A percentile compares a stretch with the other conserved stretches of the same genome.
Conservation (phyloP, 2,329 filamentous ascomycete species). For the Diaporthe longicolla region DNA sequence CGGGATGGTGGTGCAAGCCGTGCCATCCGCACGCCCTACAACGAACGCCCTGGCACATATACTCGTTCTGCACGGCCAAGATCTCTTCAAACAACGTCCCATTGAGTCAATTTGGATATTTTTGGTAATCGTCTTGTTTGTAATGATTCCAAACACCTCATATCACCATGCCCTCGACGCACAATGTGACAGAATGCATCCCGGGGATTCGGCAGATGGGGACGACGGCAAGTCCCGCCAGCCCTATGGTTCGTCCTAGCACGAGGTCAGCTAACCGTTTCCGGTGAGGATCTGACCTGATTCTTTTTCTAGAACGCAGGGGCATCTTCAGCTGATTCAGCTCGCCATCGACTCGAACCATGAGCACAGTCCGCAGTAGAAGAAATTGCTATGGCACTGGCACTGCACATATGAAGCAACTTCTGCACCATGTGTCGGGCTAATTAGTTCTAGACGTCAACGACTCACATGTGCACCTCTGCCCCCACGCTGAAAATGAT, state of each 20-base stretch:
- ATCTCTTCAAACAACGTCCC: not conserved
- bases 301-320: conserved; percentile 17
- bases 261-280: not conserved
- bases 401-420: not conserved
- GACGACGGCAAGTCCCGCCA: conserved; percentile 17
- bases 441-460: not conserved
- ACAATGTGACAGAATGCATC: not conserved
- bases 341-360: not conserved
- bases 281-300: not conserved
- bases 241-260: conserved; percentile 21
- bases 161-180: not conserved
- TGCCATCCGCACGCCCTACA: not conserved
- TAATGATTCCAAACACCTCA: not conserved
- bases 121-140: accelerated
- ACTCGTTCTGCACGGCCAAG: no score
- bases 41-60: not conserved
- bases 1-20: conserved; percentile 6
- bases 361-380: conserved; percentile 1
- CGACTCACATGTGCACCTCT: not conserved
- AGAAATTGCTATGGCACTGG: not conserved
- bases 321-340: not conserved
- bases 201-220: not conserved
- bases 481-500: not conserved
- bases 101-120: no score
- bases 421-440: not conserved